Evolutionary conservation across 441 rosid genomes (phyloP).

Genomic region (Erysimum cheiri): DNA sequence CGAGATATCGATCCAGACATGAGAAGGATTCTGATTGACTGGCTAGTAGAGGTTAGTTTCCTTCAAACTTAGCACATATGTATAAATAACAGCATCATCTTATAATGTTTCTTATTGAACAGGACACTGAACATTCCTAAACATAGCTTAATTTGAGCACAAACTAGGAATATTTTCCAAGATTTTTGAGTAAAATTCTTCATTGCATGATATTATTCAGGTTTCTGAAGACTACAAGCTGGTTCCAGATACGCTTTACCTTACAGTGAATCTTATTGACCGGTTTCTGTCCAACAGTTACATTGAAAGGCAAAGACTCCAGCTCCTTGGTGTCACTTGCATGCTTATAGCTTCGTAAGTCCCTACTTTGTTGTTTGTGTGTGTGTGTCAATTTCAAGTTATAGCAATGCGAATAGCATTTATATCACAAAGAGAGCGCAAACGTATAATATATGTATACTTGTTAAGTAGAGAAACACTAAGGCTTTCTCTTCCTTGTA

Average conservation of each 20-base stretch:
- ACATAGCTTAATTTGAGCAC: slow-evolving; percentile 1
- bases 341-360: slow-evolving; percentile 99
- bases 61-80: slow-evolving; percentile 13
- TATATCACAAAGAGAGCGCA: slow-evolving; percentile 3
- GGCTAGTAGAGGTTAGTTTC: slow-evolving; percentile 89
- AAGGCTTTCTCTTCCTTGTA: slow-evolving; percentile 26
- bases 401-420: slow-evolving; percentile 5
- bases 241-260: slow-evolving; percentile 95
- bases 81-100: neutral
- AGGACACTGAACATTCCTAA: neutral
- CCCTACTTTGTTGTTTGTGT: slow-evolving; percentile 17
- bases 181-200: slow-evolving; percentile 28
- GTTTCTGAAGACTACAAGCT: slow-evolving; percentile 90
- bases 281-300: slow-evolving; percentile 74
- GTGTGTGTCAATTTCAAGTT: slow-evolving; percentile 1
- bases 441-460: slow-evolving; percentile 6
- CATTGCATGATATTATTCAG: slow-evolving; percentile 51
- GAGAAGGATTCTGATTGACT: slow-evolving; percentile 86
- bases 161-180: neutral
- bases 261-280: slow-evolving; percentile 89
- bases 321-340: slow-evolving; percentile 93
- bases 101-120: slow-evolving; percentile 8
- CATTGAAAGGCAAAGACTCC: slow-evolving; percentile 85
- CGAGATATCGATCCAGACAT: slow-evolving; percentile 74
- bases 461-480: slow-evolving; percentile 29